Base-by-base conservation (phyloP, 2,329 filamentous ascomycete genomes). In the Dothiorella sarmentorum region DNA sequence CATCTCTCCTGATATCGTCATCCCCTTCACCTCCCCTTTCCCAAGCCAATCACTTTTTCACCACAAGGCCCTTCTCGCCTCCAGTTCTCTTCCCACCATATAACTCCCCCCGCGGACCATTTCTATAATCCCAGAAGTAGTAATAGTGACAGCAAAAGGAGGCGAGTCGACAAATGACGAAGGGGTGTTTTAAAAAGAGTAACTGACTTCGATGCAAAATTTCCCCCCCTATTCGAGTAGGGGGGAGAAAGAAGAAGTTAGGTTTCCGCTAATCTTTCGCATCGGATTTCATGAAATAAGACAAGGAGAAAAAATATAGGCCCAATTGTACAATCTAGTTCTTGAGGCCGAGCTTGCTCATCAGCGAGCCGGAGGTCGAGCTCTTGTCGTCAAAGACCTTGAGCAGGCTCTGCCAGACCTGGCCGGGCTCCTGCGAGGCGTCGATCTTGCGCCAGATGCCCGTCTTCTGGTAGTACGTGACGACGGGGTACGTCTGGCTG, bases 401-500 rank as follows among this genome's bases (percentile, higher is more conserved):
- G 63, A 97, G 81, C 74, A 99, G 80, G 74, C 87, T 90, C 82
- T 91, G 92, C 94, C 94, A 99, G 62, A 99, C 94, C 76, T 92
- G 87, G 47, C 90, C 90, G 18, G 94, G 94, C 78, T 96, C 88
- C 81, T 99, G 91, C 80, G 90, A 95, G 64, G 94, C 94, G 74
- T 99, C 94, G 69, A 99, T 85, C 63, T 89, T 88, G 76, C 88
- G 88, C 94, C 94, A 99, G 81, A 99, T 97, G 67, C 92, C 92
- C 51, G 90, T 96, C 78, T 91, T 91, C 80, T 95, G 89, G 85
- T 99, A 99, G 83, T 99, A 99, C 60, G 86, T 83, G 63, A 96
- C 92, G 51, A 99, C 94, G 18, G 94, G 94, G 43, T 85, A 78
- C 31, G 94, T 99, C 85, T 99, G 94, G 66, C 85, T 81, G 80